phyloP scores from a whole-genome alignment of 257 asterid species.

The Nyctanthes arbortristis region DNA sequence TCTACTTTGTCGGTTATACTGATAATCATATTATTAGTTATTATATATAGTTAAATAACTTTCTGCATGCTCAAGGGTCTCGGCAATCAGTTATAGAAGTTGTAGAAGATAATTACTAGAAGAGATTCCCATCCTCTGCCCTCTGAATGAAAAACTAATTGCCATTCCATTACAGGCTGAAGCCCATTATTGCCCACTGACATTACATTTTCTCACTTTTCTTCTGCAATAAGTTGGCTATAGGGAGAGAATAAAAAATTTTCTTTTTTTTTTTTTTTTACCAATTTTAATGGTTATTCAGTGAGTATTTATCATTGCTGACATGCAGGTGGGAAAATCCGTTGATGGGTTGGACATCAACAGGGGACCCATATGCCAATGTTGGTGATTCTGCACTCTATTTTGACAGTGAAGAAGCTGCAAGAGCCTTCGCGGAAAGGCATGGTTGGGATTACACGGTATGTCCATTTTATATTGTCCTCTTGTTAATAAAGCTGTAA shows the following conservation, averaged over 20 bases:
- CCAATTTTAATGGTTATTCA: conserved; percentile 4
- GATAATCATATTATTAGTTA: too few species aligned
- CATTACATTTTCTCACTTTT: conserved; percentile 8
- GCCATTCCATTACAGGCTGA: not conserved
- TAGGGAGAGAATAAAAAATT: not conserved
- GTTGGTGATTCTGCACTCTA: conserved; percentile 85
- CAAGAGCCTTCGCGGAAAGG: conserved; percentile 71
- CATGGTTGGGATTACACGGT: conserved; percentile 96
- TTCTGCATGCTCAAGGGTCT: not conserved
- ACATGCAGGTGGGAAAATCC: conserved; percentile 97
- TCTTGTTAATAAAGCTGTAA: conserved; percentile 10
- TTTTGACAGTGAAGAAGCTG: conserved; percentile 91
- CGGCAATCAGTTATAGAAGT: not conserved
- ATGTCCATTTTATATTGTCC: conserved; percentile 26
- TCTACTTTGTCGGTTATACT: not conserved
- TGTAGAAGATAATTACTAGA: not conserved
- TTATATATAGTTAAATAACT: not conserved
- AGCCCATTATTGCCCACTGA: not conserved
- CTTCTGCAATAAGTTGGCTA: conserved; percentile 1
- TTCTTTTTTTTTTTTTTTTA: not conserved
- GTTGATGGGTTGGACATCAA: conserved; percentile 99
- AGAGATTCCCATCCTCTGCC: not conserved
- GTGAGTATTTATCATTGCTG: conserved; percentile 17
- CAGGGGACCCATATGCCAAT: conserved; percentile 96
- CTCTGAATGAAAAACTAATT: not conserved